A percentile compares a stretch with the other conserved stretches of the same genome.
These are phyloP conservation scores for Thermothielavioides terrestris DNA, from an alignment of 495 filamentous ascomycete species.

Conservation along the genomic window DNA sequence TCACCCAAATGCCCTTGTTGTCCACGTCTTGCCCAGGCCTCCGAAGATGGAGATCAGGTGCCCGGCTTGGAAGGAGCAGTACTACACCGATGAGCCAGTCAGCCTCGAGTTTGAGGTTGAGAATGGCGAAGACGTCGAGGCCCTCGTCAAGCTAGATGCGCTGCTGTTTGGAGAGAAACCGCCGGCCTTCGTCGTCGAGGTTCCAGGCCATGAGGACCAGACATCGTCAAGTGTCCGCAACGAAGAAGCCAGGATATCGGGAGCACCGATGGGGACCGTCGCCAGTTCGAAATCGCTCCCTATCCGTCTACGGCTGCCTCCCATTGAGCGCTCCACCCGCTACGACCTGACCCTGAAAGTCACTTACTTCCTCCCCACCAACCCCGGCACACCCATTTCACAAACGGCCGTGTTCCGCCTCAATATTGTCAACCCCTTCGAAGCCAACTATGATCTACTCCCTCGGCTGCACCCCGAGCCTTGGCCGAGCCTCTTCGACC, in stretches of 20 bases:
- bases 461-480: slow-evolving; percentile 65
- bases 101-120: slow-evolving; percentile 56
- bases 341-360: slow-evolving; percentile 64
- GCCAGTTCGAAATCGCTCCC: slow-evolving; percentile 37
- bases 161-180: slow-evolving; percentile 55
- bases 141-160: slow-evolving; percentile 59
- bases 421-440: slow-evolving; percentile 71
- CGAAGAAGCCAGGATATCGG: slow-evolving; percentile 30
- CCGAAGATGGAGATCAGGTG: slow-evolving; percentile 77
- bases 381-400: slow-evolving; percentile 73
- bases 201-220: slow-evolving; percentile 25
- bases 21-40: slow-evolving; percentile 76
- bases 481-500: slow-evolving; percentile 80
- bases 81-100: slow-evolving; percentile 76
- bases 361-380: slow-evolving; percentile 68
- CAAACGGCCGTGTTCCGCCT: slow-evolving; percentile 60
- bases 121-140: slow-evolving; percentile 79
- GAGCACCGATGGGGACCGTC: slow-evolving; percentile 37
- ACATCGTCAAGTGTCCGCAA: slow-evolving; percentile 14
- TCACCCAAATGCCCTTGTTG: slow-evolving; percentile 39
- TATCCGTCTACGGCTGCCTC: slow-evolving; percentile 39
- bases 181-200: slow-evolving; percentile 39
- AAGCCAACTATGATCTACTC: slow-evolving; percentile 76
- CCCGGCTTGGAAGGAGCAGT: slow-evolving; percentile 52
- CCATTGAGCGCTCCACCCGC: slow-evolving; percentile 45